Conservation (phyloP, 1,139 yeast genomes). For the Pneumocystis sp. region DNA sequence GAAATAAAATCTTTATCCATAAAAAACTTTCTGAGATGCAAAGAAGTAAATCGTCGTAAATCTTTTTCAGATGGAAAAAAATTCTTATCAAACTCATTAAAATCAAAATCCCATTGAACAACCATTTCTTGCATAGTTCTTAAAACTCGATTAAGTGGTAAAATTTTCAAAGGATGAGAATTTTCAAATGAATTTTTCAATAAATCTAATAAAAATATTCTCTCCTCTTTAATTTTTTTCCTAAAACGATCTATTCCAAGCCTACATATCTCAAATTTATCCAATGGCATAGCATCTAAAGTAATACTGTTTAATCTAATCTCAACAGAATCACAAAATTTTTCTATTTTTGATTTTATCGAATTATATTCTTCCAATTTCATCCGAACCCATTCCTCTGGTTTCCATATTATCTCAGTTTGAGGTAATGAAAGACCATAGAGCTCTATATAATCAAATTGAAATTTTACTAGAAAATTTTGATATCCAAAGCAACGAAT, state of each 20-base stretch:
- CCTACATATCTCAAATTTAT: conserved; percentile 56
- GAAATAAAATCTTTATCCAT: conserved; percentile 26
- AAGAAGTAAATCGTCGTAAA: conserved; percentile 78
- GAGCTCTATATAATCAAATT: conserved; percentile 57
- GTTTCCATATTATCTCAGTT: conserved; percentile 55
- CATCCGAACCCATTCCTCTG: conserved; percentile 52
- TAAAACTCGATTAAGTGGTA: conserved; percentile 54
- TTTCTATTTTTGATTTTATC: conserved; percentile 39
- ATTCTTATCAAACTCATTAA: conserved; percentile 61
- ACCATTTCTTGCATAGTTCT: conserved; percentile 68
- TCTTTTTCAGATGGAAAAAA: conserved; percentile 88
- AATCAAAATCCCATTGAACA: conserved; percentile 76
- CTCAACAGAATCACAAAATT: conserved; percentile 60
- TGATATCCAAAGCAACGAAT: conserved; percentile 72
- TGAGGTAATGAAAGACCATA: conserved; percentile 70
- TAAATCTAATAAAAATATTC: conserved; percentile 30
- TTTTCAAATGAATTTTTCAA: conserved; percentile 41
- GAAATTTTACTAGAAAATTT: conserved; percentile 65
- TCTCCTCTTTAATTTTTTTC: conserved; percentile 38
- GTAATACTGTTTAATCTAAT: conserved; percentile 63
- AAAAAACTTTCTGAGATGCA: conserved; percentile 66
- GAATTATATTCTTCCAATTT: conserved; percentile 49
- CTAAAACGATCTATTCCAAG: conserved; percentile 45
- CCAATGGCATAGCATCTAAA: conserved; percentile 52
- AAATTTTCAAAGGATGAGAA: conserved; percentile 48